Evolutionary conservation across 1,139 yeast genomes (phyloP).

Genomic region (Debaryomyces udenii): DNA sequence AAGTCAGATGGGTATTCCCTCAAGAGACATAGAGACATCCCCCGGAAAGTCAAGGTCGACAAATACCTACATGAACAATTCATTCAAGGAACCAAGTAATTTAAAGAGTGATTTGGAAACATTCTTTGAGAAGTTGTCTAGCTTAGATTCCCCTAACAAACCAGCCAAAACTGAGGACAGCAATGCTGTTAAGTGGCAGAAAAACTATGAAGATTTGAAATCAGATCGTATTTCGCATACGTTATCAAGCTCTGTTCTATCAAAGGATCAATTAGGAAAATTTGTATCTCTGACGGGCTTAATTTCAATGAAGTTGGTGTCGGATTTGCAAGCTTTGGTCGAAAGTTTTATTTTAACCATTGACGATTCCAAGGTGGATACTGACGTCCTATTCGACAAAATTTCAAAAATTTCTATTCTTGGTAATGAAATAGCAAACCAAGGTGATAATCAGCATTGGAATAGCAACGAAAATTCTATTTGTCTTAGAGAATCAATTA

Average conservation of each 20-base stretch:
- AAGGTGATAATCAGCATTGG: constrained; percentile 40
- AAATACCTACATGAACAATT: neutral
- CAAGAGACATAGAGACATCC: neutral
- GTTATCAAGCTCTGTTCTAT: constrained; percentile 27
- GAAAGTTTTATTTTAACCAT: constrained; percentile 47
- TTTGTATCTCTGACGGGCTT: constrained; percentile 45
- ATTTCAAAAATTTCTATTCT: constrained; percentile 54
- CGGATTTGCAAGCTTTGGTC: constrained; percentile 49
- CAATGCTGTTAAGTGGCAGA: constrained; percentile 49
- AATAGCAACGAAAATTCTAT: constrained; percentile 38
- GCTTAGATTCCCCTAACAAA: constrained; percentile 21
- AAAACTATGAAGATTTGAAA: constrained; percentile 46
- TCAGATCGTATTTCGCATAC: constrained; percentile 30
- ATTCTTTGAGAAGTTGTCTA: constrained; percentile 32
- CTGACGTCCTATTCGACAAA: constrained; percentile 54
- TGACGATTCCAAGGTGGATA: constrained; percentile 34
- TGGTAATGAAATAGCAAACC: constrained; percentile 52
- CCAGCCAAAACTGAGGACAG: constrained; percentile 22
- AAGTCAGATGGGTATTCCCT: neutral
- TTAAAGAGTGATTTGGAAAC: constrained; percentile 25
- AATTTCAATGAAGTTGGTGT: constrained; percentile 46
- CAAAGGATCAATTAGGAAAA: constrained; percentile 29
- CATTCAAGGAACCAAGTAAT: constrained; percentile 2
- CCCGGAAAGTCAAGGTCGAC: neutral
- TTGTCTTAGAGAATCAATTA: constrained; percentile 67